phyloP scores from a whole-genome alignment of 2,329 filamentous ascomycete genomes.

The Fusarium sp. region DNA sequence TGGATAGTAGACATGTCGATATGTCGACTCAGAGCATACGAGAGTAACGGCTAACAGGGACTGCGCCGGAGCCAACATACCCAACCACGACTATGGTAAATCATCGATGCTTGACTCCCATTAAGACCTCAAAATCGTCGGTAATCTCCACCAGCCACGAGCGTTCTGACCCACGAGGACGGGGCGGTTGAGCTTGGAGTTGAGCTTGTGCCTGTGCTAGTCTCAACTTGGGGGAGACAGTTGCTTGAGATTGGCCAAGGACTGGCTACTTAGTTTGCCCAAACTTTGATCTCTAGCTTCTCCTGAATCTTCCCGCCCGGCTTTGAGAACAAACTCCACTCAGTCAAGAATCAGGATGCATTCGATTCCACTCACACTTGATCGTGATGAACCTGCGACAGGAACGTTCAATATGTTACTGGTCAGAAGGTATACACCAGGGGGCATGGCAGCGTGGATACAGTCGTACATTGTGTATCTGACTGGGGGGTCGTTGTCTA shows the following conservation, averaged over 20 bases:
- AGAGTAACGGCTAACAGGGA: neutral
- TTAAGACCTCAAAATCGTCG: conserved; percentile 20
- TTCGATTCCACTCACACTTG: conserved; percentile 38
- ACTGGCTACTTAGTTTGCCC: neutral
- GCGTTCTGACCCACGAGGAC: conserved; percentile 17
- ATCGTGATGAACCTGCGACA: conserved; percentile 31
- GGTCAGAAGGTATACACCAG: neutral
- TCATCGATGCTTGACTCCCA: conserved; percentile 29
- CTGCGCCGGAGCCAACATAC: conserved; percentile 8
- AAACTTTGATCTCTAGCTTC: conserved; percentile 38
- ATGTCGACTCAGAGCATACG: neutral
- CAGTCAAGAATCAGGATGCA: neutral
- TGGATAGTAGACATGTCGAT: neutral
- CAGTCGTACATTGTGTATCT: neutral
- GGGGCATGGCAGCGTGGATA: neutral
- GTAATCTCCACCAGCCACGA: conserved; percentile 36
- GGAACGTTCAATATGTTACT: neutral
- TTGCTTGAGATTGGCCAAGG: conserved; percentile 30
- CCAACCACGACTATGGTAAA: conserved; percentile 20
- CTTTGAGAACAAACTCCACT: conserved; percentile 33
- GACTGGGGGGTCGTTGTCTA: neutral
- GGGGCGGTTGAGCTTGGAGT: conserved; percentile 21
- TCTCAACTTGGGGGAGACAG: conserved; percentile 12
- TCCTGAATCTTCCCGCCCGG: conserved; percentile 21
- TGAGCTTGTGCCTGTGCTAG: conserved; percentile 28